Evolutionary conservation across 1,139 yeast species (phyloP).

Genomic region (Yamadazyma jaroonii): DNA sequence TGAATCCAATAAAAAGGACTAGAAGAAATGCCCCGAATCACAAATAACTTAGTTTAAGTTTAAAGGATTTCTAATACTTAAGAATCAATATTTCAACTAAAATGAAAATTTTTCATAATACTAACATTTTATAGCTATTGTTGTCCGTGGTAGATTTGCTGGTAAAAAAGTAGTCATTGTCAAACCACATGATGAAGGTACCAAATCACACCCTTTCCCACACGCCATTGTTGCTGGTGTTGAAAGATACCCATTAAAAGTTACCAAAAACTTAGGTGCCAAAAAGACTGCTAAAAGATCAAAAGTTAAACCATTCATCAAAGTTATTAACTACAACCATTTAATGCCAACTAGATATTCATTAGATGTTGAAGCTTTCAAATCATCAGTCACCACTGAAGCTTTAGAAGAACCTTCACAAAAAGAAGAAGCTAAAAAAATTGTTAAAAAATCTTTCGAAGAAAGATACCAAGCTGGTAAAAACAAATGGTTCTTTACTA

Average conservation of each 20-base stretch:
- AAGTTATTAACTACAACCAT: conserved; percentile 99
- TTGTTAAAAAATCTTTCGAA: conserved; percentile 98
- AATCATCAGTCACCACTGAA: conserved; percentile 87
- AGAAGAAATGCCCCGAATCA: too few relatives aligned
- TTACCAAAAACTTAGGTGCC: conserved; percentile 91
- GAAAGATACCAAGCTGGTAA: conserved; percentile 99
- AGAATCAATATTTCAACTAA: background rate
- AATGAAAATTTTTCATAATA: conserved; percentile 13
- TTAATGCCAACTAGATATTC: conserved; percentile 99
- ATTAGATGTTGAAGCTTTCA: conserved; percentile 94
- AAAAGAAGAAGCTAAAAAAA: conserved; percentile 99
- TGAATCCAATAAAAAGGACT: background rate
- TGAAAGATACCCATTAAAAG: conserved; percentile 98
- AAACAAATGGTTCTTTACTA: conserved; percentile 99
- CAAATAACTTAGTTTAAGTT: too few relatives aligned
- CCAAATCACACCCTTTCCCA: conserved; percentile 98
- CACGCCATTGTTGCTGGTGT: conserved; percentile 99
- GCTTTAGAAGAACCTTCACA: conserved; percentile 97
- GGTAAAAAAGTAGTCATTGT: conserved; percentile 99
- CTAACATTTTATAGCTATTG: conserved; percentile 69
- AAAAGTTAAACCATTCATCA: conserved; percentile 98
- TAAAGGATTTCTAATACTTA: too few relatives aligned
- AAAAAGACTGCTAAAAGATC: conserved; percentile 98
- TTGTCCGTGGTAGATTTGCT: conserved; percentile 99
- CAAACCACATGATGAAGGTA: conserved; percentile 98